Evolutionary conservation across 2,329 filamentous ascomycete species (phyloP).

Genomic region (Claviceps africana): DNA sequence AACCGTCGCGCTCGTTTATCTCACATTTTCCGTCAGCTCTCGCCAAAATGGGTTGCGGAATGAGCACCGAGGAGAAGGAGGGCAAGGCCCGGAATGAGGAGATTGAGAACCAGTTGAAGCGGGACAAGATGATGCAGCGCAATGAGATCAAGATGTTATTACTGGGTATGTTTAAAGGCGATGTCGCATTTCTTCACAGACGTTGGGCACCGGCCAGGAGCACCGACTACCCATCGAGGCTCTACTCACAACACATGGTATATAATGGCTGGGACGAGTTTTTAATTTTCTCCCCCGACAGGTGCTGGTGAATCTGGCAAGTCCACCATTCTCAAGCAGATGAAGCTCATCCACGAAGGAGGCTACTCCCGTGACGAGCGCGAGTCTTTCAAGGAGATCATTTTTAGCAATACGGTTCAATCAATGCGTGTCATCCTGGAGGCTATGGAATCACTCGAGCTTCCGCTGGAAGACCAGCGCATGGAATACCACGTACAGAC

Average conservation of each 20-base stretch:
- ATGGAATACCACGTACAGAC: conserved; percentile 97
- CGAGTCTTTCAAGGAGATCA: conserved; percentile 57
- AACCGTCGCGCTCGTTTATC: not conserved
- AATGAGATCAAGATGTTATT: conserved; percentile 99
- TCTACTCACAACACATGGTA: not conserved
- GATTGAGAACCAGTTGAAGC: conserved; percentile 98
- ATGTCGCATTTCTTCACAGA: not conserved
- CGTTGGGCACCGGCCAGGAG: not conserved
- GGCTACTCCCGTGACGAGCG: conserved; percentile 87
- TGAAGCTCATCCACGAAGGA: conserved; percentile 99
- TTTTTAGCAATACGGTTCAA: conserved; percentile 57
- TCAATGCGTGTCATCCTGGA: conserved; percentile 57
- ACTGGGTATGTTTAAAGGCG: conserved; percentile 50
- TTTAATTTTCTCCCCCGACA: conserved; percentile 20
- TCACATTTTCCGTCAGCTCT: conserved; percentile 7
- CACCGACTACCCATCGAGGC: not conserved
- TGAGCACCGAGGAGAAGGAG: conserved; percentile 99
- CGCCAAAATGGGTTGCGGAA: conserved; percentile 94
- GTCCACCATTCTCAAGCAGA: conserved; percentile 16
- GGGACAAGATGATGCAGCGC: conserved; percentile 95
- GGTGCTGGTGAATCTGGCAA: conserved; percentile 86
- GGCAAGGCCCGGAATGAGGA: conserved; percentile 99
- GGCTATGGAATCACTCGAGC: conserved; percentile 54
- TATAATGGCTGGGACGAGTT: too few relatives aligned
- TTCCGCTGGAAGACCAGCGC: conserved; percentile 79